phyloP scores from a whole-genome alignment of 2,329 filamentous ascomycete species.

The Ophiocordyceps camponoti-leonardi region DNA sequence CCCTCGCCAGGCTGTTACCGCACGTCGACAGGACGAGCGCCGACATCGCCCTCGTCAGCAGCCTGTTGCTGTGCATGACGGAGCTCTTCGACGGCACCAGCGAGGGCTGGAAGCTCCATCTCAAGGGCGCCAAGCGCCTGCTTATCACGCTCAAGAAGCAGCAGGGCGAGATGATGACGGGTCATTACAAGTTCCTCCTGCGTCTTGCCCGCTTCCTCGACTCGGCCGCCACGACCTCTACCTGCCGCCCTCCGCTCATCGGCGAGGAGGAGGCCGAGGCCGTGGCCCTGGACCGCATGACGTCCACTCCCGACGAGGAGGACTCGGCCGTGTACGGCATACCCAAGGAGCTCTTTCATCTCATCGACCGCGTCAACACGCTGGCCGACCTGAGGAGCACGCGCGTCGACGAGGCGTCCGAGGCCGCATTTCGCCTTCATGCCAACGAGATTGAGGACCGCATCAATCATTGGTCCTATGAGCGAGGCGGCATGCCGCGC shows the following conservation, averaged over 20 bases:
- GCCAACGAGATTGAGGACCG: slow-evolving; percentile 14
- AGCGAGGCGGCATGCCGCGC: slow-evolving; percentile 11
- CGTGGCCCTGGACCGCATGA: slow-evolving; percentile 10
- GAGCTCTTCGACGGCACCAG: slow-evolving; percentile 24
- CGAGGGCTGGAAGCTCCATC: slow-evolving; percentile 22
- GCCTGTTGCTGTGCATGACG: slow-evolving; percentile 23
- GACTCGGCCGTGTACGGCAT: slow-evolving; percentile 18
- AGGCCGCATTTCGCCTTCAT: slow-evolving; percentile 12
- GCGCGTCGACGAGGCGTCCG: slow-evolving; percentile 12
- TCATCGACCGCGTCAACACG: slow-evolving; percentile 15
- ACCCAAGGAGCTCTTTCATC: slow-evolving; percentile 17
- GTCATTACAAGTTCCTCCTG: slow-evolving; percentile 20
- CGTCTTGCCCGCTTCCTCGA: slow-evolving; percentile 15
- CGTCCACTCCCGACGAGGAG: slow-evolving; percentile 11
- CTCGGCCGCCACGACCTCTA: slow-evolving; percentile 15
- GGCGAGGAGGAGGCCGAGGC: slow-evolving; percentile 14
- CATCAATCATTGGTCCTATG: slow-evolving; percentile 19
- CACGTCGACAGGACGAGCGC: slow-evolving; percentile 14
- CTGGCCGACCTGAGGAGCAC: slow-evolving; percentile 15
- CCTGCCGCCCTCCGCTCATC: slow-evolving; percentile 16
- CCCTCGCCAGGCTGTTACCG: slow-evolving; percentile 14
- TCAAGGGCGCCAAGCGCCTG: slow-evolving; percentile 22
- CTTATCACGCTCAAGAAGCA: slow-evolving; percentile 14
- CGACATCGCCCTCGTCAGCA: slow-evolving; percentile 19
- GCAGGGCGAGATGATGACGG: slow-evolving; percentile 15